phyloP scores from a whole-genome alignment of 495 filamentous ascomycete genomes.

The Annulohypoxylon stygium region DNA sequence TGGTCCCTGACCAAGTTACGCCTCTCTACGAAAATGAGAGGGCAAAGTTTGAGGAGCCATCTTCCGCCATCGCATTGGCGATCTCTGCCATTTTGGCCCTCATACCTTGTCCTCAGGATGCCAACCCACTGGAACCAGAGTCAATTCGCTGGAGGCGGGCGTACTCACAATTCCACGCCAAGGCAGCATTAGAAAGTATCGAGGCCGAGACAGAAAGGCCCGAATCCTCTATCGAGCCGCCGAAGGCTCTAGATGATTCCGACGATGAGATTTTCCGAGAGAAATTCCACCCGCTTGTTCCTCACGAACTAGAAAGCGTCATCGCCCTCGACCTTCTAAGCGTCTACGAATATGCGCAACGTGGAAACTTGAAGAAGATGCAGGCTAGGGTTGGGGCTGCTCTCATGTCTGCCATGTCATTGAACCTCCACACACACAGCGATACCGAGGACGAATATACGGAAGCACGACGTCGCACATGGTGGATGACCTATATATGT shows the following conservation, averaged over 20 bases:
- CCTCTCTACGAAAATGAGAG: slow-evolving; percentile 59
- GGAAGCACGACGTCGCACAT: slow-evolving; percentile 68
- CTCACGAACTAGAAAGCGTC: slow-evolving; percentile 67
- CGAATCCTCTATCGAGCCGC: slow-evolving; percentile 65
- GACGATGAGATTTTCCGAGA: slow-evolving; percentile 60
- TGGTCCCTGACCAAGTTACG: slow-evolving; percentile 60
- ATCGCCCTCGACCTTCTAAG: slow-evolving; percentile 69
- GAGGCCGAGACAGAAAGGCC: slow-evolving; percentile 70
- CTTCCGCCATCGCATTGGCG: slow-evolving; percentile 67
- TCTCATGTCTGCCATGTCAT: slow-evolving; percentile 65
- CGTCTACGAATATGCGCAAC: slow-evolving; percentile 71
- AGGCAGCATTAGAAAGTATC: slow-evolving; percentile 65
- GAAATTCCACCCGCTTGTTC: slow-evolving; percentile 64
- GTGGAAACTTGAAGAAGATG: slow-evolving; percentile 74
- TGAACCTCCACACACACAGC: slow-evolving; percentile 63
- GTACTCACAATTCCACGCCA: slow-evolving; percentile 68
- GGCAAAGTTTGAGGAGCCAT: slow-evolving; percentile 61
- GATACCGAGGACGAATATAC: slow-evolving; percentile 62
- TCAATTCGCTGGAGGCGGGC: slow-evolving; percentile 65
- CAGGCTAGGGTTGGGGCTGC: slow-evolving; percentile 69
- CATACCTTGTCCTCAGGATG: slow-evolving; percentile 66
- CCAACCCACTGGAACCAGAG: slow-evolving; percentile 58
- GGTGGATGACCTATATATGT: slow-evolving; percentile 76
- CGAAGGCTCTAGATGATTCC: slow-evolving; percentile 63
- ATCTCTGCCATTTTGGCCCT: slow-evolving; percentile 69